Evolutionary conservation across 1,139 yeast genomes (phyloP).

Genomic region (Candida sp.): DNA sequence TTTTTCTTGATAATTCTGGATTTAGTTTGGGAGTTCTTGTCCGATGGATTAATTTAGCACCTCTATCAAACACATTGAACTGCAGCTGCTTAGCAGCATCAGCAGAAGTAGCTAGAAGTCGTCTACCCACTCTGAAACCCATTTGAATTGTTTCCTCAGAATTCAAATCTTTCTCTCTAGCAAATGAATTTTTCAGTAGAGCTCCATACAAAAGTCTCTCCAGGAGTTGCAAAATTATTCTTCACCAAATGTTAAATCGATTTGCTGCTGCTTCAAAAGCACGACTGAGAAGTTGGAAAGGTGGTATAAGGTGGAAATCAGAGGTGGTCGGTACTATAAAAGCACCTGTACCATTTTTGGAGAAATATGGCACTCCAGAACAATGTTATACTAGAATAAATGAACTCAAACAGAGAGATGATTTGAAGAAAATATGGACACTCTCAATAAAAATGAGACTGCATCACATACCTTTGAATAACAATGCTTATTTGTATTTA

Average conservation of each 20-base stretch:
- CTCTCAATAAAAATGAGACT: not conserved
- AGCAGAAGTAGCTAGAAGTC: constrained; percentile 23
- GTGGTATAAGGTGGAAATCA: not conserved
- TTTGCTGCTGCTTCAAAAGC: not conserved
- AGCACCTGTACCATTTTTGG: not conserved
- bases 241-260: not conserved
- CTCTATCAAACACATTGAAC: constrained; percentile 65
- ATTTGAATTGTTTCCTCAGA: not conserved
- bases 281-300: not conserved
- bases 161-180: not conserved
- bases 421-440: constrained; percentile 1
- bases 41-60: constrained; percentile 58
- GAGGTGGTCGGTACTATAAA: not conserved
- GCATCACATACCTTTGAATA: not conserved
- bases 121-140: constrained; percentile 1
- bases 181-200: not conserved
- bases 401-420: not conserved
- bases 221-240: not conserved
- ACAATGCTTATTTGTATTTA: constrained; percentile 1
- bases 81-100: constrained; percentile 21
- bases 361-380: not conserved
- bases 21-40: constrained; percentile 46
- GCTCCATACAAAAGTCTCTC: not conserved
- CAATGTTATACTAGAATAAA: not conserved
- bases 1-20: constrained; percentile 48